phyloP scores from a whole-genome alignment of 805 yeast species.

The Candida maesae region DNA sequence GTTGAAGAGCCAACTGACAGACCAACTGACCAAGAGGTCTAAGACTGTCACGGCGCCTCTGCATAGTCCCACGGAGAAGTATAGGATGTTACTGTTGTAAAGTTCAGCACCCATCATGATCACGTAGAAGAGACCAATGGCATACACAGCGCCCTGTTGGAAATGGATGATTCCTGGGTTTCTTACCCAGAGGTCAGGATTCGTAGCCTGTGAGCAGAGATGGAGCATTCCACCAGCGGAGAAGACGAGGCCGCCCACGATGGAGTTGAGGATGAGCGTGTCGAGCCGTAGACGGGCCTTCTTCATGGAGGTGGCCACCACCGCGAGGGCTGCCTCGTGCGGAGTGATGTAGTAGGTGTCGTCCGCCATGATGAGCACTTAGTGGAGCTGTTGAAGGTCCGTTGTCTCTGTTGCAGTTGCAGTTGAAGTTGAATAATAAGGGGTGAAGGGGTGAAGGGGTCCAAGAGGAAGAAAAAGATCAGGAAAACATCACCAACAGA shows the following conservation, averaged over 20 bases:
- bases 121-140: conserved; percentile 73
- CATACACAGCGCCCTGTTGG: conserved; percentile 59
- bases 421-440: too few relatives aligned
- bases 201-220: conserved; percentile 49
- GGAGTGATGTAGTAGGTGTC: conserved; percentile 65
- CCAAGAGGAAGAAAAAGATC: too few relatives aligned
- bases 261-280: conserved; percentile 56
- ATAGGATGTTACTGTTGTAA: conserved; percentile 70
- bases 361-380: conserved; percentile 35
- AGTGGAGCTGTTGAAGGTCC: background rate
- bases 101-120: conserved; percentile 72
- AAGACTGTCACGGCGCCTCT: conserved; percentile 66
- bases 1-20: conserved; percentile 63
- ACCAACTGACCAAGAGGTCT: conserved; percentile 64
- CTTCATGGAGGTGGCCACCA: conserved; percentile 83
- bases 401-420: too few relatives aligned
- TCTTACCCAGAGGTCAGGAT: conserved; percentile 36
- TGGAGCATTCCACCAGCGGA: conserved; percentile 71
- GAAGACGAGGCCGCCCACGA: conserved; percentile 68
- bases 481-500: too few relatives aligned
- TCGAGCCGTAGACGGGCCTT: conserved; percentile 65
- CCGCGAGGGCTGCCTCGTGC: conserved; percentile 78
- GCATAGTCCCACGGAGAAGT: conserved; percentile 62
- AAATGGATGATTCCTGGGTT: conserved; percentile 53
- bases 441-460: too few relatives aligned